These are phyloP conservation scores for Colletotrichum sp. DNA, from an alignment of 2,329 filamentous ascomycete genomes.

Conservation along the genomic window DNA sequence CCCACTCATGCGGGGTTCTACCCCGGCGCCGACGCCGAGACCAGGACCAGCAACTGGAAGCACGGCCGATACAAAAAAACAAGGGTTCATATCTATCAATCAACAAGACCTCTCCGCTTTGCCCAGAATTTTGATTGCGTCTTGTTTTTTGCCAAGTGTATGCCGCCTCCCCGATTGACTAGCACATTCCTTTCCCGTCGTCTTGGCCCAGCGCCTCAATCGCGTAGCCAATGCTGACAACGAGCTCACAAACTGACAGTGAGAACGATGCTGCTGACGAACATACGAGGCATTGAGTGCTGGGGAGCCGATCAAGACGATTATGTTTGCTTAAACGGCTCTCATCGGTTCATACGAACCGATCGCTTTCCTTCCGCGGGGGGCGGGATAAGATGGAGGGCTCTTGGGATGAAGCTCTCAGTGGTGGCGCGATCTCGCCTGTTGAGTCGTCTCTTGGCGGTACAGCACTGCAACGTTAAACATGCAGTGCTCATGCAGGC, in stretches of 20 bases:
- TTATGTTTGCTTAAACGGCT: not conserved
- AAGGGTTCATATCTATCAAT: not conserved
- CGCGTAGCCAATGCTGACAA: not conserved
- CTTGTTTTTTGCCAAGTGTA: not conserved
- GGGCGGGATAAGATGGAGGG: not conserved
- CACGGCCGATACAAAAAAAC: not conserved
- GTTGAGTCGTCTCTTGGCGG: not conserved
- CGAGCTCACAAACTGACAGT: not conserved
- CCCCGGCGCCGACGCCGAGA: not conserved
- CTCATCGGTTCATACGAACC: not conserved
- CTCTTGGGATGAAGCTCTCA: not conserved
- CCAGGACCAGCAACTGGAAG: not conserved
- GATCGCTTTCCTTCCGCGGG: not conserved
- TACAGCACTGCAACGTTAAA: not conserved
- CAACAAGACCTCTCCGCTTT: not conserved
- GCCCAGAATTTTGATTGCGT: not conserved
- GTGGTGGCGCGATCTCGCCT: not conserved
- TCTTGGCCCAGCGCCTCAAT: slow-evolving; percentile 2
- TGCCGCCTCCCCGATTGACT: not conserved
- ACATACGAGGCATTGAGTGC: not conserved
- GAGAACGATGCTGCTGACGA: not conserved
- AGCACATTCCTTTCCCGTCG: slow-evolving; percentile 1
- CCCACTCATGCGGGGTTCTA: not conserved
- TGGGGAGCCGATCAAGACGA: not conserved
- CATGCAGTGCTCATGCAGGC: not conserved